Base-by-base conservation (phyloP, 305 asterid species). In the Fraxinus floribunda region DNA sequence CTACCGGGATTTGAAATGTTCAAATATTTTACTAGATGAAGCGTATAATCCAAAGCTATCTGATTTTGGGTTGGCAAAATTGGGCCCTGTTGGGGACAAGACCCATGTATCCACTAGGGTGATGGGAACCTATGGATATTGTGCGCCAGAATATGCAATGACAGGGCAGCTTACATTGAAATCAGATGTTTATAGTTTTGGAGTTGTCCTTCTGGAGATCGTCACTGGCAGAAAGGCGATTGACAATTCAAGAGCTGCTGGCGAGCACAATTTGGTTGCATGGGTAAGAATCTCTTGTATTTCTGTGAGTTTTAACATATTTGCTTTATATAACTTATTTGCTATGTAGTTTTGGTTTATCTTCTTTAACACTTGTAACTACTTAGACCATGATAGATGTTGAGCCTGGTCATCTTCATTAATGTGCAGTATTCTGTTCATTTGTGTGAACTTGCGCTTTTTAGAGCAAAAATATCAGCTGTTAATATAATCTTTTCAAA, bases 171-270 rank as follows among this genome's bases (percentile, higher is more conserved):
- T 68, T 30, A 68, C 75, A 68, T 68, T 68, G 36, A 68, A 68
- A 68, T 68, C 75, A 68, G 75, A 68, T 75, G 78, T 75, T 35
- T 75, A 75, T 75, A 75, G 78, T 75, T 75, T 75, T 39, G 78
- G 78, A 22, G 78, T 75, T 3, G 62, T 75, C 34, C 78, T 75
- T 75, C 35, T 75, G 36, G 78, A 75, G 57, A 39, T 75, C 0
- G 57, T 75, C n/a, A 75, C 78, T 41, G 78, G 78, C 34, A 39
- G 78, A 39, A 75, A 75, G 11, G 57, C 78, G 2, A 75, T 75
- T 38, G 78, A 75, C 78, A 39, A 75, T 75, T 75, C 78, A 75
- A 39, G 78, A 75, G 78, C 57, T 75, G 78, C 62, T 10, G 78
- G 62, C 10, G 78, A 75, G 78, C 30, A 36, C 78, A 75, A 75